Evolutionary conservation across 768 basidiomycete genomes (phyloP), one percentile per base, ranked within the genome.

Genomic region (Lentinus brumalis): DNA sequence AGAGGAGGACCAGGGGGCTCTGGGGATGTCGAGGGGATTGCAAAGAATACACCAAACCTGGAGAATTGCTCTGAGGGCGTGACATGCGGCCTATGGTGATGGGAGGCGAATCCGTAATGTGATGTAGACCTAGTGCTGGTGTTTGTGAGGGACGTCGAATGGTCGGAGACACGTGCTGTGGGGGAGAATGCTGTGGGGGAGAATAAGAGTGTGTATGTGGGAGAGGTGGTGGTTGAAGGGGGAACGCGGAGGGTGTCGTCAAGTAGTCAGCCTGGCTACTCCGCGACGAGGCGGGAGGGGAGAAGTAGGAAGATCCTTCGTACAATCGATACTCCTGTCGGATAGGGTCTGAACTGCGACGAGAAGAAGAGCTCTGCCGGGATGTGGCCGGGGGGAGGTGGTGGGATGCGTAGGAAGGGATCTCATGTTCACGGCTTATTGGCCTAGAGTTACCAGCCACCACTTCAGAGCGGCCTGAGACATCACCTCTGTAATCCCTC

Each of bases 281-380:
- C 12, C 46, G 61, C 11, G 57, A 56, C 26, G 66, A 63, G 10
- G 49, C 15, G 6, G 62, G 57, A 29, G 60, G 59, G 4, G 61
- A 49, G 16, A 55, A 52, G 44, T 56, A 53, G n/a, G 50, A 39
- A 11, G 46, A 10, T 6, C 42, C 35, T 21, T 59, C 57, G 5
- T 29, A 55, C 11, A 21, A 16, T 30, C 50, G 53, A 49, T 46
- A 49, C 18, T 52, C 56, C 9, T 26, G 44, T 14, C 40, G 14
- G 11, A 31, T 50, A n/a, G 58, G 50, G 29, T 63, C 62, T 51
- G 62, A 63, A n/a, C 31, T 51, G 29, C 62, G 59, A 30, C 62
- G 62, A 42, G 54, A 16, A 9, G 50, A 52, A 32, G 57, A 41
- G 12, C 50, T 38, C 5, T 47, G 50, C 21, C 45, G 53, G 5